Base-by-base conservation (phyloP, 2,329 filamentous ascomycete species). In the Hawksworthiomyces lignivorus region DNA sequence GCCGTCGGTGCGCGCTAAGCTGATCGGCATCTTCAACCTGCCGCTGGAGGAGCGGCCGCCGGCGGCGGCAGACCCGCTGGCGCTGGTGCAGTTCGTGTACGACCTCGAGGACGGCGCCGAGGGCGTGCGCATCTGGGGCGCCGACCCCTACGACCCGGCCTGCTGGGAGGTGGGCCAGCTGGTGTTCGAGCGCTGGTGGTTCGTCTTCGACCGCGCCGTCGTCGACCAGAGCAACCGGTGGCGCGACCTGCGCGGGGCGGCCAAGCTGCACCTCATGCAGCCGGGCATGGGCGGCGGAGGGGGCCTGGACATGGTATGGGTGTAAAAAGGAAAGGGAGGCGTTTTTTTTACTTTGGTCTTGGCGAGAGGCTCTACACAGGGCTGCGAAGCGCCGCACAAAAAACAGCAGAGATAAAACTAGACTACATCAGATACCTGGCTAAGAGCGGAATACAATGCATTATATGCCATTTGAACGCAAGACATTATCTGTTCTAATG, bases 181-280 rank as follows among this genome's bases (percentile, higher is more conserved):
- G n/a, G 56, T 78, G 18, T 78, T 77, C 54, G 65, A 70, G 55
- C 64, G 68, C 30, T 80, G 75, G 75, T 80, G 73, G 73, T 79
- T 75, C 57, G 56, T 75, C 27, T 72, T 80, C 52, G 75, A 80
- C 50, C 54, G 62, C 8, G 60, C 62, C 10, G 65, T 78, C 14
- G 56, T 80, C n/a, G 65, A 69, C 33, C 64, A 64, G 39, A 75
- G 72, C 51, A 78, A 80, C 55, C 58, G 62, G 38, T 65, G 67
- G 63, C 62, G 74, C 47, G 60, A 50, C 39, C 51, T 65, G 40
- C 63, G 73, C 41, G 75, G 73, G 1, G 64, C 67, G 6, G 42
- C 47, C 7, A n/a, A 17, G 11, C 28, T 49, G 39, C 38, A 20
- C 27, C 15, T 42, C 12, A 20, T 22, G 19, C 19, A 20, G 29